Evolutionary conservation across 2,329 filamentous ascomycete species (phyloP).

Genomic region (Ophiostoma australiae): DNA sequence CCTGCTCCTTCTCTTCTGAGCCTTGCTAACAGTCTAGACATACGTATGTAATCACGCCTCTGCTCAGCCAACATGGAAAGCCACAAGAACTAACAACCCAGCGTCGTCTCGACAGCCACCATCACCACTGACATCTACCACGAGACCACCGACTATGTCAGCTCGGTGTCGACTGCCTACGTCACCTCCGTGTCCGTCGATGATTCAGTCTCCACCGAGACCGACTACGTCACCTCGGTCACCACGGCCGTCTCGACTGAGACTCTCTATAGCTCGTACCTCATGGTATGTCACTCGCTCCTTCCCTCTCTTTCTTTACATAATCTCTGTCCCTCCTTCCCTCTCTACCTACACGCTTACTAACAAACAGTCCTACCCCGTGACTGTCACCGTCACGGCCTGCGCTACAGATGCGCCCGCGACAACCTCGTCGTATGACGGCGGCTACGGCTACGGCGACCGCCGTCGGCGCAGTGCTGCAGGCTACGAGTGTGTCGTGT

Average conservation of each 20-base stretch:
- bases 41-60: neutral
- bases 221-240: slow-evolving; percentile 11
- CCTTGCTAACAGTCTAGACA: neutral
- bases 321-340: neutral
- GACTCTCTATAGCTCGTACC: slow-evolving; percentile 19
- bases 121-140: neutral
- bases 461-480: neutral
- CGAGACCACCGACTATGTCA: slow-evolving; percentile 9
- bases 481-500: slow-evolving; percentile 16
- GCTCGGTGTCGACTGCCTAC: slow-evolving; percentile 15
- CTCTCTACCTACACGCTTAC: neutral
- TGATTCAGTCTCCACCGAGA: slow-evolving; percentile 16
- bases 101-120: neutral
- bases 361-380: slow-evolving; percentile 19
- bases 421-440: neutral
- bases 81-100: neutral
- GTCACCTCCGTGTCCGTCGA: slow-evolving; percentile 20
- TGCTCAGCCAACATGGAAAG: neutral
- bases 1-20: neutral
- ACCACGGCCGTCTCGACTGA: slow-evolving; percentile 15
- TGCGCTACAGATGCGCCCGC: slow-evolving; percentile 2
- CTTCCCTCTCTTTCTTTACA: neutral
- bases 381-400: slow-evolving; percentile 10
- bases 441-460: slow-evolving; percentile 1
- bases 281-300: slow-evolving; percentile 5